Conservation (phyloP, 164 flowering plant genomes). For the Tinospora cordifolia region DNA sequence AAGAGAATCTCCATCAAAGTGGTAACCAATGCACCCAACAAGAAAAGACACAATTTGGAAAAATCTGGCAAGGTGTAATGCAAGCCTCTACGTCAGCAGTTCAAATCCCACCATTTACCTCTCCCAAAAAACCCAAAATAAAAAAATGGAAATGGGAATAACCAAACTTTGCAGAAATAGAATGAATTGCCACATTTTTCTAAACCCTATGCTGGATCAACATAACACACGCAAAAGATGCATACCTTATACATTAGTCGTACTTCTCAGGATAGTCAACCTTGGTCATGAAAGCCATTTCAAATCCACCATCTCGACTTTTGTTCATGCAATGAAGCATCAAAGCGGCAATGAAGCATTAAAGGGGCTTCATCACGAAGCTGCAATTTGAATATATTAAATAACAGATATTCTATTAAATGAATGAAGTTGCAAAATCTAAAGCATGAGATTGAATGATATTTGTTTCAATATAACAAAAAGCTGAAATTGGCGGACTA, state of each 20-base stretch:
- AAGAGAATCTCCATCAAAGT: not conserved
- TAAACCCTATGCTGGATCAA: not conserved
- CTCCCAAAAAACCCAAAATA: too few relatives aligned
- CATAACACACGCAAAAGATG: not conserved
- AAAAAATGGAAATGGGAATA: not conserved
- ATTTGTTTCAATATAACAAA: not conserved
- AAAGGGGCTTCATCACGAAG: conserved; percentile 72
- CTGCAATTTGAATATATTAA: conserved; percentile 27
- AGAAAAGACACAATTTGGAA: not conserved
- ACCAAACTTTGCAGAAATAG: not conserved
- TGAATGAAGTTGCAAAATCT: not conserved
- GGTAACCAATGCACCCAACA: not conserved
- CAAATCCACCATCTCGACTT: conserved; percentile 66
- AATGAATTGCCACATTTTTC: too few relatives aligned
- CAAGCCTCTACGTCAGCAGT: too few relatives aligned
- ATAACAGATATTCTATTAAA: conserved; percentile 1
- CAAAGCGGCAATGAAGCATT: conserved; percentile 54
- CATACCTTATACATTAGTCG: conserved; percentile 76
- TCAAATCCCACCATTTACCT: too few relatives aligned
- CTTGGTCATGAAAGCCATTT: conserved; percentile 64
- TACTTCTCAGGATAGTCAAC: conserved; percentile 70
- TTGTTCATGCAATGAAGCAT: conserved; percentile 53
- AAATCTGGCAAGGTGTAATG: too few relatives aligned
- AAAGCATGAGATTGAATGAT: not conserved
- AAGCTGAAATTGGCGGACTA: conserved; percentile 14